A percentile compares a stretch with the other conserved stretches of the same genome.
Conservation (phyloP, 495 filamentous ascomycete genomes). For the Lasiosphaeris hirsuta region DNA sequence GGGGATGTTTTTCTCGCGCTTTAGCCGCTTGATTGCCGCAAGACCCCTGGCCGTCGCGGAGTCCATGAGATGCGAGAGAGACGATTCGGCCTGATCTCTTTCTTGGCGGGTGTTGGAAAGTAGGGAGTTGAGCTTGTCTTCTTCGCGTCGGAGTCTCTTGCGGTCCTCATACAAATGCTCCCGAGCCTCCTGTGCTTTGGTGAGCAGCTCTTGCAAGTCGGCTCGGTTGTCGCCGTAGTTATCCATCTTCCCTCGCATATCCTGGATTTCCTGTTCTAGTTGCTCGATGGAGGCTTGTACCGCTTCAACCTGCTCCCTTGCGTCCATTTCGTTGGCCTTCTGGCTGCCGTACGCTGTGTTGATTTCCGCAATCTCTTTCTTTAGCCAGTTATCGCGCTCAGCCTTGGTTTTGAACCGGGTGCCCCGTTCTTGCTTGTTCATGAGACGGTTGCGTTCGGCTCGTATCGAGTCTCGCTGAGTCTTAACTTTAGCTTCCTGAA, state of each 20-base stretch:
- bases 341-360: slow-evolving; percentile 70
- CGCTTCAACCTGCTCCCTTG: slow-evolving; percentile 77
- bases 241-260: slow-evolving; percentile 69
- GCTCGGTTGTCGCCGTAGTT: slow-evolving; percentile 72
- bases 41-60: slow-evolving; percentile 79
- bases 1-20: slow-evolving; percentile 67
- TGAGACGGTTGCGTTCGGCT: slow-evolving; percentile 71
- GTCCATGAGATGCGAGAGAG: slow-evolving; percentile 82
- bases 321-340: slow-evolving; percentile 76
- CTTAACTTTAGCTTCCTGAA: slow-evolving; percentile 66
- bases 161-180: slow-evolving; percentile 81
- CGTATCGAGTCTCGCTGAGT: slow-evolving; percentile 72
- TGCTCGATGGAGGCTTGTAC: slow-evolving; percentile 66
- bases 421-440: slow-evolving; percentile 92
- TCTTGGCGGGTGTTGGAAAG: slow-evolving; percentile 71
- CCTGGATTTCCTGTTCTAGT: slow-evolving; percentile 68
- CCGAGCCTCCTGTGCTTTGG: slow-evolving; percentile 73
- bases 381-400: slow-evolving; percentile 81
- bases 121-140: slow-evolving; percentile 76
- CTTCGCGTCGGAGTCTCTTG: slow-evolving; percentile 88
- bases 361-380: slow-evolving; percentile 76
- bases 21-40: slow-evolving; percentile 74
- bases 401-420: slow-evolving; percentile 82
- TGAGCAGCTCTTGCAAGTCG: slow-evolving; percentile 65
- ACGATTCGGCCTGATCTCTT: slow-evolving; percentile 66